Percentiles rank a stretch among this genome's conserved stretches.
Conservation (phyloP, 768 basidiomycete species). For the Suillus hirtellus region DNA sequence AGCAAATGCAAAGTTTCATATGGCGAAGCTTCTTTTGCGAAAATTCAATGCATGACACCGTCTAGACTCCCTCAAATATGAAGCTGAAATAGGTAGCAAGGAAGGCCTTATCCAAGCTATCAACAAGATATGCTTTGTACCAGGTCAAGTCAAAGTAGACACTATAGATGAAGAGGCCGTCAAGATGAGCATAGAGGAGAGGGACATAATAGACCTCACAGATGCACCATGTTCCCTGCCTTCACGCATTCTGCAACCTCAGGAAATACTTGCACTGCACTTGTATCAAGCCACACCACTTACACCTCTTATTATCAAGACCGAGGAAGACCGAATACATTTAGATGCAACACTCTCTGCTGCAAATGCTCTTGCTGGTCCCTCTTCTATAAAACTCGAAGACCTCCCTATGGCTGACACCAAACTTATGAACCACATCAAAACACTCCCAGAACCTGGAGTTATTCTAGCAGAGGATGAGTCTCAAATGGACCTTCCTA, state of each 20-base stretch:
- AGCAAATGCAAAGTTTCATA: constrained; percentile 63
- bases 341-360: neutral
- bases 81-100: constrained; percentile 40
- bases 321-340: neutral
- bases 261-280: neutral
- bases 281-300: neutral
- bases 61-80: constrained; percentile 44
- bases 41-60: constrained; percentile 58
- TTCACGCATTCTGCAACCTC: neutral
- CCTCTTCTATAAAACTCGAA: constrained; percentile 12
- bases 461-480: constrained; percentile 42
- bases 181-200: neutral
- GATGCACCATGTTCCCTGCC: neutral
- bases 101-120: constrained; percentile 42
- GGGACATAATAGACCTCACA: neutral
- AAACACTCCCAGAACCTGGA: constrained; percentile 17
- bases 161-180: neutral
- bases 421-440: neutral
- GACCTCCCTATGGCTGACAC: constrained; percentile 9
- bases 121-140: constrained; percentile 39
- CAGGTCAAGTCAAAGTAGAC: constrained; percentile 8
- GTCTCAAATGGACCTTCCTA: constrained; percentile 38
- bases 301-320: neutral
- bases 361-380: constrained; percentile 4
- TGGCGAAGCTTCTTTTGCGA: constrained; percentile 62